phyloP scores from a whole-genome alignment of 441 rosid species.

The Viola pubescens region DNA sequence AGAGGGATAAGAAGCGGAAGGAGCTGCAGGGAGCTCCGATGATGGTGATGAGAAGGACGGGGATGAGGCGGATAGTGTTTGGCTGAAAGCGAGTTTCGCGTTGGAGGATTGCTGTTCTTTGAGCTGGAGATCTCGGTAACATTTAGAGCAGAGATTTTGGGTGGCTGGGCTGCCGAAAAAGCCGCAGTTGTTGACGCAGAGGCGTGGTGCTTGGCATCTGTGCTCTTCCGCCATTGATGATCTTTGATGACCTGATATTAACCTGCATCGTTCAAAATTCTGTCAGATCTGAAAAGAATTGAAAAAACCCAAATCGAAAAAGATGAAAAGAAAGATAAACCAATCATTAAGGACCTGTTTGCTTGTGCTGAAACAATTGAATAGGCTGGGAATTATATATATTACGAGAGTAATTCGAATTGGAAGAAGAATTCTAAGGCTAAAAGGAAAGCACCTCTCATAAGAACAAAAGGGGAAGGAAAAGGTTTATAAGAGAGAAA shows the following conservation, averaged over 20 bases:
- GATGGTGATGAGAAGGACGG: conserved; percentile 17
- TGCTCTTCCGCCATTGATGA: conserved; percentile 74
- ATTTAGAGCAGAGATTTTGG: conserved; percentile 70
- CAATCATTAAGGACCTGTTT: neutral
- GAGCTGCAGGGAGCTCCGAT: neutral
- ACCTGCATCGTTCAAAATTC: neutral
- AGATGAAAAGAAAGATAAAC: neutral
- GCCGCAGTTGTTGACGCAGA: conserved; percentile 76
- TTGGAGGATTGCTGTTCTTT: conserved; percentile 49
- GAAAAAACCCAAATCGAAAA: neutral
- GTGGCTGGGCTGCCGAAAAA: conserved; percentile 72
- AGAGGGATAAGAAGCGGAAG: conserved; percentile 11
- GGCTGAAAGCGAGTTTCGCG: conserved; percentile 43
- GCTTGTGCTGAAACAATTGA: no score
- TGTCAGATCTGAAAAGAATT: neutral
- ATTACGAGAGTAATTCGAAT: no score
- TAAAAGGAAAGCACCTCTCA: no score
- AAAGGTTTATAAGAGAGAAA: neutral
- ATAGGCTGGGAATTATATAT: no score
- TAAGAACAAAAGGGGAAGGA: neutral
- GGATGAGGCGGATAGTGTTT: conserved; percentile 25
- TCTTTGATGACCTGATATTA: neutral
- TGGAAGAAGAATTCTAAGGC: no score
- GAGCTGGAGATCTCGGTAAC: conserved; percentile 53
- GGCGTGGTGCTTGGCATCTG: conserved; percentile 55